A percentile compares a stretch with the other conserved stretches of the same genome.
Evolutionary conservation across 345 rosid genomes (phyloP).

Genomic region (Anastatica hierochuntica): DNA sequence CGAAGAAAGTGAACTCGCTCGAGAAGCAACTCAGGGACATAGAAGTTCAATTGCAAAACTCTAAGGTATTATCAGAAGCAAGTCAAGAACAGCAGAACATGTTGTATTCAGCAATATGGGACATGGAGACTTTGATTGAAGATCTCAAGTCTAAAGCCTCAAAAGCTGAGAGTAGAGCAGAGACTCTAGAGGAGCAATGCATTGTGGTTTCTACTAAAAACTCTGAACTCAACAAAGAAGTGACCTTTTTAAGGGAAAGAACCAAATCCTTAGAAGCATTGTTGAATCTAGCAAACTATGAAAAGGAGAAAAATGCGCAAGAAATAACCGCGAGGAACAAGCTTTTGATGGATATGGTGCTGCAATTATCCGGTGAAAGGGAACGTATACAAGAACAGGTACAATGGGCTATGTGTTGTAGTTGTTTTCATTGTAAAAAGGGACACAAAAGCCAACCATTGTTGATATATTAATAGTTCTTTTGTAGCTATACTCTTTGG

Average conservation of each 20-base stretch:
- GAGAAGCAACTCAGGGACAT: constrained; percentile 77
- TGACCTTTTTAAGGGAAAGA: constrained; percentile 40
- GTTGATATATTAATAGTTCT: constrained; percentile 4
- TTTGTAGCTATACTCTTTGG: constrained; percentile 48
- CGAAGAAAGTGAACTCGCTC: constrained; percentile 59
- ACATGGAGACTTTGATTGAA: constrained; percentile 92
- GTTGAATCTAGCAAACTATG: constrained; percentile 43
- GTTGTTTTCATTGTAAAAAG: neutral
- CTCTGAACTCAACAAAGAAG: constrained; percentile 49
- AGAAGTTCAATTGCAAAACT: constrained; percentile 59
- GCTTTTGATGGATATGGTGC: constrained; percentile 59
- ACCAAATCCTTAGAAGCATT: constrained; percentile 41
- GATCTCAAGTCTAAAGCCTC: constrained; percentile 86
- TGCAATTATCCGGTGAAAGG: constrained; percentile 61
- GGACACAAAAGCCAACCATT: neutral
- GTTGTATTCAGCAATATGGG: constrained; percentile 97
- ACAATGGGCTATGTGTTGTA: neutral
- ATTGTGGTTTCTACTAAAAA: constrained; percentile 52
- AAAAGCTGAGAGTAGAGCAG: constrained; percentile 71
- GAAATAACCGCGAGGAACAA: constrained; percentile 52
- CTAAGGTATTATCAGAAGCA: constrained; percentile 67
- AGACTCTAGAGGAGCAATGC: constrained; percentile 69
- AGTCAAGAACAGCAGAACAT: constrained; percentile 90
- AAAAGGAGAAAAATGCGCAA: constrained; percentile 43
- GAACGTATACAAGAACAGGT: constrained; percentile 85